Percentiles rank a stretch among this genome's conserved stretches.
These are phyloP conservation scores for Aspergillus bridgeri DNA, from an alignment of 495 filamentous ascomycete genomes.

Conservation along the genomic window DNA sequence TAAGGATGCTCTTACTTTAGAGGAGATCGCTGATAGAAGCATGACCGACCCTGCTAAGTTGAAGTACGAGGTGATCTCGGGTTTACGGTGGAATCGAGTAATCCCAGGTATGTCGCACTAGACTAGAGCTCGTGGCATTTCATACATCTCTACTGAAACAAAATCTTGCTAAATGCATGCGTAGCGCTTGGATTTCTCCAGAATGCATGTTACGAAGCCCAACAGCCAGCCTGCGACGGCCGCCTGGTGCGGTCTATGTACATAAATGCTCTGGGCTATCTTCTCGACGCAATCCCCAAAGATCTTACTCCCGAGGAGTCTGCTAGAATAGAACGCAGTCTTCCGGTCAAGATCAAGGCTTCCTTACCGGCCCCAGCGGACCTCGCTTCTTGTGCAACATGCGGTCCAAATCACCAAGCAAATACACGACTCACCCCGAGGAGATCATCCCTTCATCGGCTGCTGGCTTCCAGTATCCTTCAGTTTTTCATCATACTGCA, in stretches of 20 bases:
- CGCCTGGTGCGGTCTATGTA: constrained; percentile 62
- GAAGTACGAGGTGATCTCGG: constrained; percentile 37
- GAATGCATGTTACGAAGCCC: constrained; percentile 38
- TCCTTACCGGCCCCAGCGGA: constrained; percentile 7
- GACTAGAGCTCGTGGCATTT: background rate
- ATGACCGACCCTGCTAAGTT: background rate
- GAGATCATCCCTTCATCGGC: constrained; percentile 54
- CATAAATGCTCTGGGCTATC: constrained; percentile 61
- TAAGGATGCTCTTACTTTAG: background rate
- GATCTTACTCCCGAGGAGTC: constrained; percentile 48
- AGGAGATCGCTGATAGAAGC: background rate
- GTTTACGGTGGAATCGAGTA: constrained; percentile 41
- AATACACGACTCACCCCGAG: constrained; percentile 4
- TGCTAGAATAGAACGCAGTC: constrained; percentile 23
- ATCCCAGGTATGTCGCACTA: constrained; percentile 32
- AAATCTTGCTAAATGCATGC: background rate
- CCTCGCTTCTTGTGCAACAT: constrained; percentile 24
- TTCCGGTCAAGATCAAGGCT: constrained; percentile 28
- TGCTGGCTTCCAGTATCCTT: constrained; percentile 53
- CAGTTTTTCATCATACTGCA: constrained; percentile 54
- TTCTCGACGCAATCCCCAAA: constrained; percentile 61
- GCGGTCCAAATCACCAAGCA: constrained; percentile 8
- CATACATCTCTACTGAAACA: background rate
- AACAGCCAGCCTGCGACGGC: constrained; percentile 33
- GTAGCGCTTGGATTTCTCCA: constrained; percentile 40